Evolutionary conservation across 1,284 basidiomycete genomes (phyloP).

Genomic region (Mycosarcoma mackinlayi): DNA sequence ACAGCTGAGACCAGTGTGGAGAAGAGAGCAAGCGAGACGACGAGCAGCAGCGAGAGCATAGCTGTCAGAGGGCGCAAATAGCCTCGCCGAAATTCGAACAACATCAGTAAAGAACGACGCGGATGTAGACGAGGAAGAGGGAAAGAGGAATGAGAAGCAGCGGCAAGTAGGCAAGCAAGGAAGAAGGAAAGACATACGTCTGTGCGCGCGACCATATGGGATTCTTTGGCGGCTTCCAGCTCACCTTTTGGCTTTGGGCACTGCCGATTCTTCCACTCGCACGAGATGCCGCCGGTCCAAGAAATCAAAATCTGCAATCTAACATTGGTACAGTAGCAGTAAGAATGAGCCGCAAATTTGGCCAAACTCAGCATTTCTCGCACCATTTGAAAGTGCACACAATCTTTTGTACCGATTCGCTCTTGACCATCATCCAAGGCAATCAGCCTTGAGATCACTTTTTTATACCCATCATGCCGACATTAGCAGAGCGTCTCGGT

Average conservation of each 20-base stretch:
- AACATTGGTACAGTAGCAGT: background rate
- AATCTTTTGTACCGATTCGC: background rate
- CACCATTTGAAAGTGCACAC: no score
- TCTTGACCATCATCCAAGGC: slow-evolving; percentile 5
- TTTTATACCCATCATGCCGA: slow-evolving; percentile 20
- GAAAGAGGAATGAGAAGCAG: background rate
- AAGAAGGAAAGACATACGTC: no score
- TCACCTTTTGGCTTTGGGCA: no score
- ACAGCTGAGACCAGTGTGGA: slow-evolving; percentile 20
- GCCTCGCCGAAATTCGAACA: background rate
- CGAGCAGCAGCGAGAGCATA: slow-evolving; percentile 1
- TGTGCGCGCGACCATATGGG: slow-evolving; percentile 46
- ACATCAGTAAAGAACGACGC: slow-evolving; percentile 4
- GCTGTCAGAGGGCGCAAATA: background rate
- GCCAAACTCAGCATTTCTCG: slow-evolving; percentile 26
- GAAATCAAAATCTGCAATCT: no score
- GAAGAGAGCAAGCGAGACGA: slow-evolving; percentile 17
- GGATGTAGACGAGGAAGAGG: background rate
- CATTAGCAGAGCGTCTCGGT: slow-evolving; percentile 27
- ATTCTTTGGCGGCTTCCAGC: slow-evolving; percentile 27
- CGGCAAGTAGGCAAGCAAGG: background rate
- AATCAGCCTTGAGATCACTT: slow-evolving; percentile 3
- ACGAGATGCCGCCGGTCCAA: no score
- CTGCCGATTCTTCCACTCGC: slow-evolving; percentile 49
- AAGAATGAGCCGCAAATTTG: background rate